A percentile compares a stretch with the other conserved stretches of the same genome.
phyloP scores from a whole-genome alignment of 768 basidiomycete species.

The Lentinula guzmanii region DNA sequence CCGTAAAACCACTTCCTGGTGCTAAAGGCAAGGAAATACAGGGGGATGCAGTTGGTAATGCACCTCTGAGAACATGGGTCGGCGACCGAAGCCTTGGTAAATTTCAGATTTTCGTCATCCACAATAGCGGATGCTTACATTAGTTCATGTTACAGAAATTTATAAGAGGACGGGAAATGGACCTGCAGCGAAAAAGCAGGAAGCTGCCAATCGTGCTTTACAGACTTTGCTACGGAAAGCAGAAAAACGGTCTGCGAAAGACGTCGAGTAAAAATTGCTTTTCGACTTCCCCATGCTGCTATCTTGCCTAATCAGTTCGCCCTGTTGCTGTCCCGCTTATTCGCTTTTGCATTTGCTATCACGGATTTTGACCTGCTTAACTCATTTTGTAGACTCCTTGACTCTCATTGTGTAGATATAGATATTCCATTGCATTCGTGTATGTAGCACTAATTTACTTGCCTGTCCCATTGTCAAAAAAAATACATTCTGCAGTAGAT shows the following conservation, averaged over 20 bases:
- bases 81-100: conserved; percentile 64
- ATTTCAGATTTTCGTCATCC: conserved; percentile 14
- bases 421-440: not conserved
- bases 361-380: too few relatives aligned
- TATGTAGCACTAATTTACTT: not conserved
- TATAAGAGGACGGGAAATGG: not conserved
- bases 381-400: not conserved
- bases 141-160: not conserved
- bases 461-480: not conserved
- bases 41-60: conserved; percentile 43
- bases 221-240: not conserved
- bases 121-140: not conserved
- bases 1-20: conserved; percentile 9
- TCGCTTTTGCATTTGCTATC: too few relatives aligned
- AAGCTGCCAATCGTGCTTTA: conserved; percentile 1
- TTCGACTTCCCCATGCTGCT: not conserved
- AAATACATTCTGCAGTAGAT: not conserved
- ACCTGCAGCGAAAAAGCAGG: not conserved
- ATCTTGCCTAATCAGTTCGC: not conserved
- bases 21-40: not conserved
- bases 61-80: conserved; percentile 63
- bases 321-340: not conserved
- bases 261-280: not conserved
- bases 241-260: not conserved
- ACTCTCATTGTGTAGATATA: not conserved